Base-by-base conservation (phyloP, 2,329 filamentous ascomycete genomes). In the Pseudomassariella vexata region DNA sequence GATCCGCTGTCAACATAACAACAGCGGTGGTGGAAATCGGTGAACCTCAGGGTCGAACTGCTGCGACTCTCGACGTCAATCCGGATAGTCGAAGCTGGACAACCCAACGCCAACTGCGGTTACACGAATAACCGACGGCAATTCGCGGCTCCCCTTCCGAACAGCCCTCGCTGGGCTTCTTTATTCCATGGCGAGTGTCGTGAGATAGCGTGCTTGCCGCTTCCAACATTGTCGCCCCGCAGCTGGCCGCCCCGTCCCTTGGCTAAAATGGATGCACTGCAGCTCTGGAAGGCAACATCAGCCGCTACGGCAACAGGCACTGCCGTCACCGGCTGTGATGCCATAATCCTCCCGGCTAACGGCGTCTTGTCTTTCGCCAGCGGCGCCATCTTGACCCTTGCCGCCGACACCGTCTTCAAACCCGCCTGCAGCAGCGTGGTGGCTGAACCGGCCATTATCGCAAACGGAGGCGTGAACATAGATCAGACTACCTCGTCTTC, bases 321-420 rank as follows among this genome's bases (percentile, higher is more conserved):
- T 28, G 36, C 41, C 30, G 44, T 40, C 38, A 38, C 45, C 28
- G 40, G 45, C 32, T 69, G 65, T 52, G 56, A 59, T 19, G 59
- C 62, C 25, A 56, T 59, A 34, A 55, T 62, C 34, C 53, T 72
- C 19, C 63, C 67, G 4, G 58, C 59, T 32, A 57, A 57, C 36
- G 68, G 65, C 32, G 50, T 70, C 28, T 50, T 73, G 42, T 65
- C 70, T 37, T 52, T 82, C 35, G 59, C 61, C 34, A 62, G 66
- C 41, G 67, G 65, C 43, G 64, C 71, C 34, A 63, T 70, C 42
- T 65, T 82, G 47, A 79, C 72, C 26, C 66, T 85, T 45, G 67
- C 70, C 28, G 59, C 68, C 37, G 65, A 74, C 39, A 73, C 74
- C 45, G 57, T 79, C 40, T 84, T 78, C 57, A 68, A 67, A 20